These are phyloP conservation scores for Aspergillus coremiiformis DNA, from an alignment of 495 filamentous ascomycete genomes.

Conservation along the genomic window DNA sequence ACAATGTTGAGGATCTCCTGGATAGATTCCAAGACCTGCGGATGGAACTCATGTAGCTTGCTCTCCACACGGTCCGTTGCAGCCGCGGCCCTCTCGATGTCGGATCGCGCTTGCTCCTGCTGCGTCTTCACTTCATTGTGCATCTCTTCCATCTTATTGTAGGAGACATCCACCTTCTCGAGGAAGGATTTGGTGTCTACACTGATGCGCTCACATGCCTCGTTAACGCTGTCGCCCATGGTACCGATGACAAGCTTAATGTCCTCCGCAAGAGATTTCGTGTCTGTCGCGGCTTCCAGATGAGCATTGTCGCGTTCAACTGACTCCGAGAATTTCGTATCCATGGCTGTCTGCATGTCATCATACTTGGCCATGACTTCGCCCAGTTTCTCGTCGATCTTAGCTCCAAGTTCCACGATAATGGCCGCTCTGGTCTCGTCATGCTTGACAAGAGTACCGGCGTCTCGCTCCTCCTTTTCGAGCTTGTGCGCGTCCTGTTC, in stretches of 20 bases:
- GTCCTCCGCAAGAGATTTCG: constrained; percentile 75
- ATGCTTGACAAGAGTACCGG: constrained; percentile 60
- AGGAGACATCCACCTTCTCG: constrained; percentile 66
- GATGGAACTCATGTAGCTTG: constrained; percentile 71
- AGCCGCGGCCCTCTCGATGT: constrained; percentile 61
- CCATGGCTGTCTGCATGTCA: constrained; percentile 61
- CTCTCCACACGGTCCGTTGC: constrained; percentile 69
- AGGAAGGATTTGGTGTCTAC: constrained; percentile 80
- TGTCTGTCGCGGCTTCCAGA: constrained; percentile 60
- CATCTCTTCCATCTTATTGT: constrained; percentile 68
- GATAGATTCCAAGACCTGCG: constrained; percentile 73
- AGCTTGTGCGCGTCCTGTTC: constrained; percentile 61
- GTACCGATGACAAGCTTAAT: constrained; percentile 76
- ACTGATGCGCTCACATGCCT: constrained; percentile 73
- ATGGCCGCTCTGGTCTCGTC: constrained; percentile 52
- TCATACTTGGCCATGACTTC: constrained; percentile 77
- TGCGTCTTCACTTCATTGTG: constrained; percentile 63
- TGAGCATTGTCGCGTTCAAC: constrained; percentile 59
- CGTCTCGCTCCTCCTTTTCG: constrained; percentile 70
- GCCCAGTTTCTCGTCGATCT: constrained; percentile 72
- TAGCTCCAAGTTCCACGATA: constrained; percentile 49
- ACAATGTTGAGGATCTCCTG: constrained; percentile 77
- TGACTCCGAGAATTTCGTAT: constrained; percentile 59
- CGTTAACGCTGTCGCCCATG: constrained; percentile 74
- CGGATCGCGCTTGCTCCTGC: constrained; percentile 68